Evolutionary conservation across 495 filamentous ascomycete genomes (phyloP).

Genomic region (Neurospora hispaniola): DNA sequence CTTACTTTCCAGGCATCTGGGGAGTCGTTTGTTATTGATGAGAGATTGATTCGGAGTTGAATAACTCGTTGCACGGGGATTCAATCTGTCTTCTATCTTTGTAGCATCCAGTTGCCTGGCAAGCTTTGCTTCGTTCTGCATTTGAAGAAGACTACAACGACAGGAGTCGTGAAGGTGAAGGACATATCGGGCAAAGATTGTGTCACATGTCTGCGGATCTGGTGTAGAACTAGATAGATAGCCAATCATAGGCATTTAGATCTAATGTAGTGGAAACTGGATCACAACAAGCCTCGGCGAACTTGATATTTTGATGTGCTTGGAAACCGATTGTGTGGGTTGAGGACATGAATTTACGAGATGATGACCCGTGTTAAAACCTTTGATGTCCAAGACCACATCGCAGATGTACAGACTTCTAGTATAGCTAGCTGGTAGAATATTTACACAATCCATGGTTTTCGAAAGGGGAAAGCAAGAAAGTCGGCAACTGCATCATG

Average conservation of each 20-base stretch:
- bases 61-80: too few relatives aligned
- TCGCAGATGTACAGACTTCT: too few relatives aligned
- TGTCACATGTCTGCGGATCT: background rate
- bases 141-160: background rate
- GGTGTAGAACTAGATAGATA: background rate
- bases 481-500: too few relatives aligned
- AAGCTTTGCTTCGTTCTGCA: background rate
- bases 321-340: background rate
- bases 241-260: background rate
- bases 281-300: background rate
- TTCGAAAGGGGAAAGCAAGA: too few relatives aligned
- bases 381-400: too few relatives aligned
- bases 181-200: background rate
- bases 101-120: background rate
- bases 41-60: background rate
- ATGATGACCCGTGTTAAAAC: too few relatives aligned
- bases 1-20: constrained; percentile 78
- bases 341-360: too few relatives aligned
- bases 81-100: background rate
- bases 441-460: too few relatives aligned
- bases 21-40: constrained; percentile 22
- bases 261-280: background rate
- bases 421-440: too few relatives aligned
- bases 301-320: background rate
- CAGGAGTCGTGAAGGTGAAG: background rate